Percentiles rank a stretch among this genome's conserved stretches.
Evolutionary conservation across 495 filamentous ascomycete species (phyloP).

Genomic region (Hypoxylon cercidicola): DNA sequence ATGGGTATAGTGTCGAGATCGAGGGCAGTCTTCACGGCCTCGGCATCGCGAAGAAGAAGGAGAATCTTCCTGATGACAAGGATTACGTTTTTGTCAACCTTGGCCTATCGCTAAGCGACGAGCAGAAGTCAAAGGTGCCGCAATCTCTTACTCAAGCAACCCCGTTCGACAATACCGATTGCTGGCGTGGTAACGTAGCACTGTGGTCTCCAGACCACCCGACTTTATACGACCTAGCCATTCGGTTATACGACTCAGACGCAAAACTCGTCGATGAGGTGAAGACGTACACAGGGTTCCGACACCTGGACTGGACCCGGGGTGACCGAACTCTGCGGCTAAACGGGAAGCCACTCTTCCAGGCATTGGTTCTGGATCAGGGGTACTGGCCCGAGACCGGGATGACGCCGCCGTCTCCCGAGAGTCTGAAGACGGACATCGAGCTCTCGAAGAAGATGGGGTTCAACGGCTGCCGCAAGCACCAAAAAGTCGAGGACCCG

Average conservation of each 20-base stretch:
- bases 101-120: slow-evolving; percentile 55
- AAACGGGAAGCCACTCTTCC: slow-evolving; percentile 67
- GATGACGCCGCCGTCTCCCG: slow-evolving; percentile 62
- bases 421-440: slow-evolving; percentile 66
- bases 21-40: slow-evolving; percentile 44
- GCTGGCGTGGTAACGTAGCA: slow-evolving; percentile 45
- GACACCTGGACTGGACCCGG: slow-evolving; percentile 60
- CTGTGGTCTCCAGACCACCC: slow-evolving; percentile 68
- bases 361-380: slow-evolving; percentile 68
- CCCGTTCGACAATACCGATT: slow-evolving; percentile 31
- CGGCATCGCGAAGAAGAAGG: slow-evolving; percentile 47
- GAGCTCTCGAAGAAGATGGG: slow-evolving; percentile 65
- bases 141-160: slow-evolving; percentile 30
- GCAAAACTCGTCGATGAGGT: slow-evolving; percentile 60
- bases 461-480: slow-evolving; percentile 70
- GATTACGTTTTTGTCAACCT: slow-evolving; percentile 59
- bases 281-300: slow-evolving; percentile 68
- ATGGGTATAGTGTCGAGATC: slow-evolving; percentile 47
- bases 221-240: slow-evolving; percentile 64
- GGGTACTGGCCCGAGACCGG: slow-evolving; percentile 71
- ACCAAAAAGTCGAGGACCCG: slow-evolving; percentile 56
- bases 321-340: slow-evolving; percentile 64
- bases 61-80: slow-evolving; percentile 45
- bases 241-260: slow-evolving; percentile 47
- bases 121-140: slow-evolving; percentile 40